Conservation (phyloP, 2,329 filamentous ascomycete species). For the Metarhizium humberi region DNA sequence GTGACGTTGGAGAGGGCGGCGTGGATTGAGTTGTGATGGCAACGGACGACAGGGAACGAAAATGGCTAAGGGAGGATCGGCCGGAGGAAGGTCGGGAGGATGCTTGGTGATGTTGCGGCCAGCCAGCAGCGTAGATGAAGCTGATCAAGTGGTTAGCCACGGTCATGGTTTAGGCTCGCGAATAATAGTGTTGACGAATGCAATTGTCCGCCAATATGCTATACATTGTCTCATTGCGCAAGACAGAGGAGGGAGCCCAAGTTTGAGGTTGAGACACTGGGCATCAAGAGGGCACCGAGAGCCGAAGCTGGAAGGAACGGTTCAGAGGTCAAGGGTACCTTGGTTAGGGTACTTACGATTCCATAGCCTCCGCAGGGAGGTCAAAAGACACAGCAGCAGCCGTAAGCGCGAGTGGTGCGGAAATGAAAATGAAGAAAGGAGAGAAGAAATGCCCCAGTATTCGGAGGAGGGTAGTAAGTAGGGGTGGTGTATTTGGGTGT, state of each 20-base stretch:
- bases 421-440: not conserved
- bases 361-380: not conserved
- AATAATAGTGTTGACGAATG: not conserved
- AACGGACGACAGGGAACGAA: constrained; percentile 44
- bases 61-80: constrained; percentile 34
- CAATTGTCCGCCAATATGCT: not conserved
- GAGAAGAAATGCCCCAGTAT: not conserved
- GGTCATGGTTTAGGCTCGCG: constrained; percentile 1
- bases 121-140: constrained; percentile 45
- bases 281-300: not conserved
- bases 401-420: not conserved
- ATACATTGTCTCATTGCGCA: not conserved
- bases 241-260: not conserved
- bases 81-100: constrained; percentile 9
- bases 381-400: not conserved
- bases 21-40: constrained; percentile 28
- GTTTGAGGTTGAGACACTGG: not conserved
- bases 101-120: constrained; percentile 32
- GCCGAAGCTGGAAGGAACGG: not conserved
- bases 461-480: not conserved
- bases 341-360: not conserved
- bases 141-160: constrained; percentile 22
- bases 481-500: no score
- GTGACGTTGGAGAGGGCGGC: constrained; percentile 24
- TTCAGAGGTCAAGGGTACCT: not conserved